These are phyloP conservation scores for Corymbia citriodora DNA, from an alignment of 441 rosid genomes.

Conservation along the genomic window DNA sequence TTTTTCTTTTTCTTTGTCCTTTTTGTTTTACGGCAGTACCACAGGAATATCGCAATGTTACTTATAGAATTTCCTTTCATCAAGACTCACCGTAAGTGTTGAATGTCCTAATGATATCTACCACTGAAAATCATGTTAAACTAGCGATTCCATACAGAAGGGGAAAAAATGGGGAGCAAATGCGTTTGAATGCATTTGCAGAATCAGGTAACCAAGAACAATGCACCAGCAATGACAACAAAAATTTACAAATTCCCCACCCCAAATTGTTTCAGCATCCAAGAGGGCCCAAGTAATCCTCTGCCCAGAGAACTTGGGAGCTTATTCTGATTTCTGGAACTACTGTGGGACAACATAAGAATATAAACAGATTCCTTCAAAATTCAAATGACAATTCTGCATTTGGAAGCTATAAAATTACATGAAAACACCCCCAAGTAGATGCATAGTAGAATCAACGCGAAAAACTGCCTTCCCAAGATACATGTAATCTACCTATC, in stretches of 20 bases:
- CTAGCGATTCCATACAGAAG: background rate
- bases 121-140: background rate
- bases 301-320: background rate
- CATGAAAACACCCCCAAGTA: background rate
- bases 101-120: background rate
- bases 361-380: background rate
- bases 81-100: background rate
- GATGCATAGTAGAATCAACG: background rate
- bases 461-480: background rate
- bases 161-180: background rate
- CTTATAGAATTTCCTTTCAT: background rate
- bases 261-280: background rate
- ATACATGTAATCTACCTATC: background rate
- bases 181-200: background rate
- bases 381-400: background rate
- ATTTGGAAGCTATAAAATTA: background rate
- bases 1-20: too few species aligned
- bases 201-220: background rate
- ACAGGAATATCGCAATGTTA: background rate
- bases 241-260: background rate
- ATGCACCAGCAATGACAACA: background rate
- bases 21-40: background rate
- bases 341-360: background rate
- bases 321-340: background rate
- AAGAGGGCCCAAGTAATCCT: background rate